Base-by-base conservation (phyloP, 2,329 filamentous ascomycete species). In the Calycina marina region DNA sequence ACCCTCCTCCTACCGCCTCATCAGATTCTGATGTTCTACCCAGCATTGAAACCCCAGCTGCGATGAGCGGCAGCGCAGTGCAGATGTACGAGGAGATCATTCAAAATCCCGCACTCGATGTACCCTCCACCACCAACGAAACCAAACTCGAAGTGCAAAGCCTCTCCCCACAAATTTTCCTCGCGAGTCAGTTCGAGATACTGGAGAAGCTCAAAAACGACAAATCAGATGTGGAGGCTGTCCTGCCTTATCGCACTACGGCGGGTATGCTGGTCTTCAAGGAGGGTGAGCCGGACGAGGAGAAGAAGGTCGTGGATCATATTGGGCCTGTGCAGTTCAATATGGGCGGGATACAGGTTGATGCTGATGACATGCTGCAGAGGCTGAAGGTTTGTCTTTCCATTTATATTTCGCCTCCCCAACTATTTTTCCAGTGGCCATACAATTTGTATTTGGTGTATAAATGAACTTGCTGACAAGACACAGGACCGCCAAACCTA, bases 301-400 rank as follows among this genome's bases (percentile, higher is more conserved):
- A 47, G 31, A 45, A 44, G 3, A 40, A 44, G 14, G 46, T 53
- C 8, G 52, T 42, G 38, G 81, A 88, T 49, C 85, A 93, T 47
- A 93, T 93, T 48, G 86, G 86, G 0, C 85, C 86, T 1, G 85
- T 94, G 42, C 85, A 93, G 51, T 94, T 96, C 61, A 98, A 98
- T 54, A 90, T 98, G 69, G 90, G 90, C 25, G 90, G 90, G 32
- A 94, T 98, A 41, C 85, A 93, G 52, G 82, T 93, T 17, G 85
- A 94, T 56, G 85, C 85, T 6, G 86, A 93, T 50, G 85, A 93
- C 49, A 90, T 92, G 79, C 60, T 93, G 36, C 79, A 85, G 55
- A 72, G 80, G 46, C 63, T 93, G 39, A 86, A 85, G 71, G 83
- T 88, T 58, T n/a, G n/a, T n/a, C n/a, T n/a, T n/a, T n/a, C n/a